Percentiles rank a stretch among this genome's conserved stretches.
phyloP scores from a whole-genome alignment of 192 early-diverging fungal genomes.

The Lobosporangium transversale region DNA sequence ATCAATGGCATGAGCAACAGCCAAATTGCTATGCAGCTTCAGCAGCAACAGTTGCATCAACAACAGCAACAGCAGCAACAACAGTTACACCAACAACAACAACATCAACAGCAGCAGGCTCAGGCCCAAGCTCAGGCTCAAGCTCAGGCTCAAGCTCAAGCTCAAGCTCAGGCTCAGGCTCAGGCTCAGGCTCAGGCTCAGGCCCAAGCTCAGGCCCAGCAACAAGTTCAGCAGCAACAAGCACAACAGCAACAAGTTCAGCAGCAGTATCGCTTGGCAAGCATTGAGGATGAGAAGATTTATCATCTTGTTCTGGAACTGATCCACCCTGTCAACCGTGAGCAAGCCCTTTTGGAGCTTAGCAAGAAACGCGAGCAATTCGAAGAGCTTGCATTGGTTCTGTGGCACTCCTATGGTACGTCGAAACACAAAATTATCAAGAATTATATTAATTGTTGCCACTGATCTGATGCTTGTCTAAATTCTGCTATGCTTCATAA shows the following conservation, averaged over 20 bases:
- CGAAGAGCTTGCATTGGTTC: slow-evolving; percentile 91
- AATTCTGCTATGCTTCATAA: too few species aligned
- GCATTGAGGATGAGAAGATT: slow-evolving; percentile 84
- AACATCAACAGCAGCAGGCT: background rate
- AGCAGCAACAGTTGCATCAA: background rate
- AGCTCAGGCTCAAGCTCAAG: background rate
- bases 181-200: slow-evolving; percentile 1
- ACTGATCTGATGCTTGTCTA: too few species aligned
- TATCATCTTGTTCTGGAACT: slow-evolving; percentile 89
- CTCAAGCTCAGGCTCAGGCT: background rate
- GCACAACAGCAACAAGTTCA: slow-evolving; percentile 30
- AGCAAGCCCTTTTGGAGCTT: slow-evolving; percentile 92
- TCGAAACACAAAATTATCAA: too few species aligned
- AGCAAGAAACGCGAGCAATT: slow-evolving; percentile 95
- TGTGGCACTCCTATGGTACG: slow-evolving; percentile 79
- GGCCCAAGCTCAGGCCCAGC: background rate
- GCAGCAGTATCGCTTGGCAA: slow-evolving; percentile 50
- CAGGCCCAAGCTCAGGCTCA: background rate
- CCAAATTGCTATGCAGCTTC: too few species aligned
- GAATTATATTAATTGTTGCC: too few species aligned
- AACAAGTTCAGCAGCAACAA: slow-evolving; percentile 30
- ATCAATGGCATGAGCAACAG: slow-evolving; percentile 14
- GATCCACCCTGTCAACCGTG: slow-evolving; percentile 76
- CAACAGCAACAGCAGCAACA: slow-evolving; percentile 1
- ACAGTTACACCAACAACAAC: slow-evolving; percentile 1